Percentiles rank a stretch among this genome's conserved stretches.
Conservation (phyloP, 208 protist species). For the Acanthamoeba polyphaga region DNA sequence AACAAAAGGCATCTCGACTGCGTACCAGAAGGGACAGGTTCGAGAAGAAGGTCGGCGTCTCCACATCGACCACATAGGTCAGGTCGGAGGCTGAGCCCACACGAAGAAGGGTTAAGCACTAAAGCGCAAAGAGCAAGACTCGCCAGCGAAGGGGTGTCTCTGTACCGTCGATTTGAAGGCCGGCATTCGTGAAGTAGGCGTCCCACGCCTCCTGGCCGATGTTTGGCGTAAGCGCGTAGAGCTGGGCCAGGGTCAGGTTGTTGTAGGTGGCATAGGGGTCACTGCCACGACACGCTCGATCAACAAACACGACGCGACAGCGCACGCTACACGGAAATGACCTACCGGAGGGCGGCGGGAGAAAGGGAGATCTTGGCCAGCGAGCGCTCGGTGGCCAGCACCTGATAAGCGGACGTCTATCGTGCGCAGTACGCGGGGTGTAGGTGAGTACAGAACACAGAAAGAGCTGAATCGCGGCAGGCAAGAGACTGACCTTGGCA, state of each 20-base stretch:
- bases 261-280: slow-evolving; percentile 61
- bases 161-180: background rate
- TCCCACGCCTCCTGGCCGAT: background rate
- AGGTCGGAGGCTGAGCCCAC: background rate
- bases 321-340: background rate
- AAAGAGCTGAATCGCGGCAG: background rate
- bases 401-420: background rate
- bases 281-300: background rate
- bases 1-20: background rate
- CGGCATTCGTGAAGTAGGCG: background rate
- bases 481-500: background rate
- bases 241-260: slow-evolving; percentile 11
- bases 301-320: background rate
- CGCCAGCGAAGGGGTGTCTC: background rate
- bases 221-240: slow-evolving; percentile 3
- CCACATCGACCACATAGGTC: background rate
- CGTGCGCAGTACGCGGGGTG: background rate
- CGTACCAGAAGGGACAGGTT: background rate
- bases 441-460: background rate
- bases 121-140: background rate
- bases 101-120: background rate
- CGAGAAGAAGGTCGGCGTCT: slow-evolving; percentile 53
- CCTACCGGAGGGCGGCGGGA: background rate
- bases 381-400: background rate
- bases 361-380: slow-evolving; percentile 36